Conservation (phyloP, 306 rosid species). For the Urtica urens region DNA sequence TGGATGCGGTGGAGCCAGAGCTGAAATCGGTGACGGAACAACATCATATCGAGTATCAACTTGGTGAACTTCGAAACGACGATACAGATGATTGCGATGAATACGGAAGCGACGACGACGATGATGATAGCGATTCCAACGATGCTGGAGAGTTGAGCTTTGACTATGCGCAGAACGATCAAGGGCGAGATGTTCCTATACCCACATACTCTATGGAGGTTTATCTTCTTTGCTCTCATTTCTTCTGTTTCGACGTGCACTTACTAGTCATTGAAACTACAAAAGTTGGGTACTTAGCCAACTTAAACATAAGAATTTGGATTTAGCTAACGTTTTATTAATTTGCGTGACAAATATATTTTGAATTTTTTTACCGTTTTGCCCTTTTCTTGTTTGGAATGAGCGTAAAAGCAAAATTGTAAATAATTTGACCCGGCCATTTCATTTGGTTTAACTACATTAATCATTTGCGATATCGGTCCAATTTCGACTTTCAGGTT, state of each 20-base stretch:
- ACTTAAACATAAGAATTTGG: background rate
- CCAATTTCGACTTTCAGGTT: conserved; percentile 31
- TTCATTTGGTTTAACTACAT: background rate
- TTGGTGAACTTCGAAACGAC: conserved; percentile 76
- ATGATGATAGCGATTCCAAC: conserved; percentile 35
- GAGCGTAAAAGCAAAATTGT: no score
- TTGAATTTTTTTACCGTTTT: no score
- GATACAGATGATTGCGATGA: conserved; percentile 33
- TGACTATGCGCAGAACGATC: conserved; percentile 57
- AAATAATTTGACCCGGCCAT: background rate
- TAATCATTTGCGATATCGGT: no score
- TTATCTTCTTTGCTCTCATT: conserved; percentile 6
- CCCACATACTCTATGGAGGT: conserved; percentile 63
- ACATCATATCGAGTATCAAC: conserved; percentile 89
- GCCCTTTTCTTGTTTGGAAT: no score
- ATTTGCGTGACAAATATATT: no score
- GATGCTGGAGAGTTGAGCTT: conserved; percentile 89
- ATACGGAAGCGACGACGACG: conserved; percentile 23
- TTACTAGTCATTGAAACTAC: background rate
- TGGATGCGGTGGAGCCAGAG: conserved; percentile 83
- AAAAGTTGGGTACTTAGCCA: no score
- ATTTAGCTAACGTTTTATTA: background rate
- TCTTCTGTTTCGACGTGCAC: conserved; percentile 7
- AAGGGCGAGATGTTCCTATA: conserved; percentile 43
- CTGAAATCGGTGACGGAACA: conserved; percentile 68